Evolutionary conservation across 495 filamentous ascomycete genomes (phyloP).

Genomic region (Platismatia glauca): DNA sequence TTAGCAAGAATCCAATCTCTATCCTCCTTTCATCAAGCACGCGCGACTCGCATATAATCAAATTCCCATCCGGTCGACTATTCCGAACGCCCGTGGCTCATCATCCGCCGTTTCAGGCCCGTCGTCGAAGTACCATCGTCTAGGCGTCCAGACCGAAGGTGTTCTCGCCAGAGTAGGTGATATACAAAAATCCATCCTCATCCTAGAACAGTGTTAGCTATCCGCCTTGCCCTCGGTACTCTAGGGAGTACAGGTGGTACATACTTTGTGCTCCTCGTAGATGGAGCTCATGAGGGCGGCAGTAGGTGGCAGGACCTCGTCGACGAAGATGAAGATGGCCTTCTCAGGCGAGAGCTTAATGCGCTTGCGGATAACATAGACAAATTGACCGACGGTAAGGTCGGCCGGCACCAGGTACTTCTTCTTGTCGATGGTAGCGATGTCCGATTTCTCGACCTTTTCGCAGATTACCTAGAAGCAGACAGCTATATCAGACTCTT

Average conservation of each 20-base stretch:
- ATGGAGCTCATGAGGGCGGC: conserved; percentile 98
- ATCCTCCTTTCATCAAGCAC: background rate
- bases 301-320: conserved; percentile 93
- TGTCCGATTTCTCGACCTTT: conserved; percentile 98
- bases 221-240: background rate
- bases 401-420: conserved; percentile 98
- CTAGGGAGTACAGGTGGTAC: conserved; percentile 19
- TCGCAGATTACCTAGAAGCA: conserved; percentile 85
- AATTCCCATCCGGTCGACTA: conserved; percentile 4
- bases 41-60: conserved; percentile 4
- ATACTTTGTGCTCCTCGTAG: conserved; percentile 89
- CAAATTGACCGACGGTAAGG: conserved; percentile 98
- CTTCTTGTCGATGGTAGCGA: conserved; percentile 99
- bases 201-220: conserved; percentile 24
- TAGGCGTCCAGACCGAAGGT: conserved; percentile 62
- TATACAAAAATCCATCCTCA: conserved; percentile 50
- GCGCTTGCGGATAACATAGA: conserved; percentile 99
- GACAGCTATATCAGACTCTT: conserved; percentile 8
- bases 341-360: conserved; percentile 99
- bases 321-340: conserved; percentile 99
- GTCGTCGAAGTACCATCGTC: background rate
- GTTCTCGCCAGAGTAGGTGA: conserved; percentile 88
- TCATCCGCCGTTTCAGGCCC: conserved; percentile 9
- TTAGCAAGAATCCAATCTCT: background rate
- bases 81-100: conserved; percentile 11